A percentile compares a stretch with the other conserved stretches of the same genome.
These are phyloP conservation scores for Leptographium procerum DNA, from an alignment of 2,329 filamentous ascomycete species.

Conservation along the genomic window DNA sequence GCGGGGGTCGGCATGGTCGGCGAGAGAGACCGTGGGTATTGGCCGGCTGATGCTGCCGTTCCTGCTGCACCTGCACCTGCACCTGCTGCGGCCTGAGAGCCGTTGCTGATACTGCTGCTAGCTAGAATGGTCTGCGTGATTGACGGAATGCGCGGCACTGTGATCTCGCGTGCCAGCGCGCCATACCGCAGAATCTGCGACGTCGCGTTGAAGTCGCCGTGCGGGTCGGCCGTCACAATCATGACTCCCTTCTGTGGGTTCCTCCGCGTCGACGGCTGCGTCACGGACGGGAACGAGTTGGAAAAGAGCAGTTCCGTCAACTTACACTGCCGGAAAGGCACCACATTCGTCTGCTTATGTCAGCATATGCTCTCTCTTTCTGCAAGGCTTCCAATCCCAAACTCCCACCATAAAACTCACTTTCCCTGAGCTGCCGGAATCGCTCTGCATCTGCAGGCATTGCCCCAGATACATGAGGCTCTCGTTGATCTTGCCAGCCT, in stretches of 20 bases:
- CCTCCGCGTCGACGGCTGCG: slow-evolving; percentile 31
- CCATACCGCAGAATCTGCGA: slow-evolving; percentile 93
- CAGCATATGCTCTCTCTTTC: slow-evolving; percentile 45
- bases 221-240: slow-evolving; percentile 89
- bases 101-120: slow-evolving; percentile 9
- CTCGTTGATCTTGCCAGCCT: slow-evolving; percentile 97
- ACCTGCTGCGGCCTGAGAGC: neutral
- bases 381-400: no score
- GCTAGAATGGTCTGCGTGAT: slow-evolving; percentile 59
- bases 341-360: slow-evolving; percentile 48
- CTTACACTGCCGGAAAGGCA: slow-evolving; percentile 75
- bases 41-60: neutral
- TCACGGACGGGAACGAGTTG: slow-evolving; percentile 66
- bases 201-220: slow-evolving; percentile 92
- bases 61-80: neutral
- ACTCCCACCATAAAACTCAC: no score
- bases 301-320: slow-evolving; percentile 76
- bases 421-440: slow-evolving; percentile 62
- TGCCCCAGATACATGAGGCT: slow-evolving; percentile 97
- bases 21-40: neutral
- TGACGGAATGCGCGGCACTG: slow-evolving; percentile 78
- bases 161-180: slow-evolving; percentile 83
- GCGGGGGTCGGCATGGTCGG: neutral
- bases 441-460: slow-evolving; percentile 90
- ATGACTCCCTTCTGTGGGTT: slow-evolving; percentile 83